A percentile compares a stretch with the other conserved stretches of the same genome.
Conservation (phyloP, 352 stramenopile species). For the Globisporangium nunn region DNA sequence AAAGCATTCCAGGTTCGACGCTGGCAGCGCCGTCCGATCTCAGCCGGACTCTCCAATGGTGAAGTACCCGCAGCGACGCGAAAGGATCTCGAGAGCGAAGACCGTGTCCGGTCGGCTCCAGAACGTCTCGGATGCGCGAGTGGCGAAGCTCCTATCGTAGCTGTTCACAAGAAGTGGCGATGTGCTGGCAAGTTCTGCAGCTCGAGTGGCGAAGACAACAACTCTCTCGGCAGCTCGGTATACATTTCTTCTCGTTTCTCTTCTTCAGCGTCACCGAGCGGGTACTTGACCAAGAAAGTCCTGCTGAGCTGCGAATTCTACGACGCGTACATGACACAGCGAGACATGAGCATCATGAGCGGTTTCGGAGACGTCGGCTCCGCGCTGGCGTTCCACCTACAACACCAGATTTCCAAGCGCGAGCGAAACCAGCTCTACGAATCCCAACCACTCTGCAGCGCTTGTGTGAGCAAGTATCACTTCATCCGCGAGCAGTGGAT, state of each 20-base stretch:
- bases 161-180: constrained; percentile 41
- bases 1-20: constrained; percentile 47
- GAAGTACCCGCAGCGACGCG: not conserved
- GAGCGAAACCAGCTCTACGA: constrained; percentile 53
- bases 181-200: constrained; percentile 35
- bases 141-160: not conserved
- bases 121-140: constrained; percentile 23
- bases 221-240: constrained; percentile 9
- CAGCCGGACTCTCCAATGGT: not conserved
- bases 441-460: constrained; percentile 36
- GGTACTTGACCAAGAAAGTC: constrained; percentile 59
- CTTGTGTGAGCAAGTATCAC: constrained; percentile 43
- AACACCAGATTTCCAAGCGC: constrained; percentile 43
- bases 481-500: constrained; percentile 34
- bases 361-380: constrained; percentile 30
- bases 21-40: constrained; percentile 8
- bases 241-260: constrained; percentile 1
- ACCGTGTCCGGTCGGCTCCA: constrained; percentile 39
- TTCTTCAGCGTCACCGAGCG: constrained; percentile 17
- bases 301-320: constrained; percentile 63
- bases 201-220: not conserved
- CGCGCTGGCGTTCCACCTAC: constrained; percentile 46
- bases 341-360: constrained; percentile 37
- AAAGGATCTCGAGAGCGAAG: not conserved
- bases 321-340: constrained; percentile 28